These are phyloP conservation scores for Ogataea zsoltii DNA, from an alignment of 805 yeast genomes.

Conservation along the genomic window DNA sequence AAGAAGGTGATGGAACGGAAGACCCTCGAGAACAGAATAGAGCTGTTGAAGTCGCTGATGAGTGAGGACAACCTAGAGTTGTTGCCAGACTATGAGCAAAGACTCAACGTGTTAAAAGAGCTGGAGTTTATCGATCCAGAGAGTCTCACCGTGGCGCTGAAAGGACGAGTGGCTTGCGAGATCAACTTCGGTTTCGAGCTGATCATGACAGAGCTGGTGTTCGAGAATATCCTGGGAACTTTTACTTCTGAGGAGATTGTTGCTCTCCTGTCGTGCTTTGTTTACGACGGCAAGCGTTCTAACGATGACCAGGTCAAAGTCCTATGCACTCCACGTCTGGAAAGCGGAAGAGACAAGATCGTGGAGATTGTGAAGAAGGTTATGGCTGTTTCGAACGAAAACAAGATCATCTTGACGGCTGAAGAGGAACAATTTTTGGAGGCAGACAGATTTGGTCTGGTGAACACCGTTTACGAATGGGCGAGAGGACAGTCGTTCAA, in stretches of 20 bases:
- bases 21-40: conserved; percentile 50
- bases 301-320: conserved; percentile 58
- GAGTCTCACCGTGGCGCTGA: conserved; percentile 69
- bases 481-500: conserved; percentile 91
- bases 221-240: conserved; percentile 90
- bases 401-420: conserved; percentile 72
- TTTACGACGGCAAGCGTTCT: conserved; percentile 80
- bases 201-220: conserved; percentile 80
- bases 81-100: conserved; percentile 90
- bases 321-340: conserved; percentile 71
- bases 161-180: conserved; percentile 94
- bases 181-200: conserved; percentile 90
- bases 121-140: conserved; percentile 77
- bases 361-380: conserved; percentile 67
- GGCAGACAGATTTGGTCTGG: conserved; percentile 81
- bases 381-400: conserved; percentile 58
- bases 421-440: conserved; percentile 87
- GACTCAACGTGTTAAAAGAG: conserved; percentile 74
- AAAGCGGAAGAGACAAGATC: conserved; percentile 66
- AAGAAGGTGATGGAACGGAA: conserved; percentile 44
- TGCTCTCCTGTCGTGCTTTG: conserved; percentile 89
- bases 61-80: conserved; percentile 88
- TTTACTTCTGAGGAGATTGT: conserved; percentile 96
- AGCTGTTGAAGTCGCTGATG: conserved; percentile 56
- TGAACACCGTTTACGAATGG: conserved; percentile 97